These are phyloP conservation scores for Leccinum obscurum DNA, from an alignment of 768 basidiomycete genomes.

Conservation along the genomic window DNA sequence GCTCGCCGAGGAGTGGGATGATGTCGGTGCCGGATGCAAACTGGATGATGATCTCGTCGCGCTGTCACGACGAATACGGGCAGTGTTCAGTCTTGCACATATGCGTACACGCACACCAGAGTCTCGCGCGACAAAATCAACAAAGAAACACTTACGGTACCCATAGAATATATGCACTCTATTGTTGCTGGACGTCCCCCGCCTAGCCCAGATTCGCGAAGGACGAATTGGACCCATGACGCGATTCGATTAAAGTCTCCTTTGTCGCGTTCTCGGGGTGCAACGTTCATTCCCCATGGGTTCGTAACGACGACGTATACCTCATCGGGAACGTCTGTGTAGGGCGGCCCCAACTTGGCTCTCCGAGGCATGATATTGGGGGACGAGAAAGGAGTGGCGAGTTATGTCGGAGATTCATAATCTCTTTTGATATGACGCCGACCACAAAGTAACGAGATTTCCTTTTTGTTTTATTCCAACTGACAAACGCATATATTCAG, in stretches of 20 bases:
- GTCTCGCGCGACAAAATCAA: background rate
- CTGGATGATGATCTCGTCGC: constrained; percentile 31
- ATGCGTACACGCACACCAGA: background rate
- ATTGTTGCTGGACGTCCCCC: constrained; percentile 14
- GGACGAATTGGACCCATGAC: constrained; percentile 27
- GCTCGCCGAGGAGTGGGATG: constrained; percentile 30
- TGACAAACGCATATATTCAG: constrained; percentile 5
- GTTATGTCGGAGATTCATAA: constrained; percentile 19
- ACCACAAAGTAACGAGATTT: constrained; percentile 14
- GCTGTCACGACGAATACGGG: constrained; percentile 14
- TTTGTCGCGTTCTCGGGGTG: constrained; percentile 8
- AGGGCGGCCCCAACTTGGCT: constrained; percentile 30
- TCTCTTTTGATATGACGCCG: constrained; percentile 8
- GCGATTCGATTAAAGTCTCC: constrained; percentile 24
- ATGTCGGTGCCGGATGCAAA: constrained; percentile 24
- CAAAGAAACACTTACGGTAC: constrained; percentile 28
- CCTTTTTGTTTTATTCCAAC: background rate
- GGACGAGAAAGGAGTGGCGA: background rate
- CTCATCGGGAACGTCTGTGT: constrained; percentile 20
- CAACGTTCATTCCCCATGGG: constrained; percentile 25
- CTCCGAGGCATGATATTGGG: constrained; percentile 16
- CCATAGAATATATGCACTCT: constrained; percentile 29
- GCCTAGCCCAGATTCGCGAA: constrained; percentile 20
- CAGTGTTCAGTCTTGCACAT: background rate
- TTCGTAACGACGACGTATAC: constrained; percentile 26